Base-by-base conservation (phyloP, 139 green algal species). In the Marvania coccoides region DNA sequence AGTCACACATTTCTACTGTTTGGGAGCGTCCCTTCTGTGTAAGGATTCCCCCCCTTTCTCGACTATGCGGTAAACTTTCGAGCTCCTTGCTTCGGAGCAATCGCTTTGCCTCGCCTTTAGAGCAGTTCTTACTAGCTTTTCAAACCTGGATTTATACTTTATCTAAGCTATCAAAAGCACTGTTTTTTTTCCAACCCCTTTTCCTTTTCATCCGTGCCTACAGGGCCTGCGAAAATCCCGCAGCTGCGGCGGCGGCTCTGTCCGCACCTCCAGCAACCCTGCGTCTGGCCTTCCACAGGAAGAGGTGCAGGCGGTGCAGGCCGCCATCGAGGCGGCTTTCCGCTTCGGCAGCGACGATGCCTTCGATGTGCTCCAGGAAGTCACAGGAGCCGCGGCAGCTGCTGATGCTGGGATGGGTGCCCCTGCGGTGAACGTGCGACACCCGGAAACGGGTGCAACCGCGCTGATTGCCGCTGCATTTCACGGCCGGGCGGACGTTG, bases 391-490 rank as follows among this genome's bases (percentile, higher is more conserved):
- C 23, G 75, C 63, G 1, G 56, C 23, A 2, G 47, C 64, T 10
- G 78, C 76, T 15, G 74, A 80, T 8, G 55, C 51, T 9, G 58
- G 40, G 3, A 38, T 42, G 4, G 59, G 31, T 3, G 58, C 61
- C 3, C 54, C 76, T 5, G 57, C 40, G 23, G 55, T 84, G 24
- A 82, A 86, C 42, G 33, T 82, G 4, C 45, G 65, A 26, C 73
- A 85, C 47, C 37, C 47, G 13, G 45, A 60, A 14, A 85, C 81
- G 57, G 85, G 88, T 10, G 81, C 84, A 5, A 94, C 88, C 3
- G 68, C 85, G 0, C 67, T 95, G 19, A 92, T 95, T 0, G n/a
- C 34, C 38, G 59, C 59, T 9, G 30, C n/a, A 23, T 58, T 53
- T 53, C 59, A 66, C 56, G 59, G 59, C 3, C 54, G 59, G 10